Evolutionary conservation across 2,329 filamentous ascomycete genomes (phyloP), one percentile per base, ranked within the genome.

Genomic region (Fusarium xyrophilum): DNA sequence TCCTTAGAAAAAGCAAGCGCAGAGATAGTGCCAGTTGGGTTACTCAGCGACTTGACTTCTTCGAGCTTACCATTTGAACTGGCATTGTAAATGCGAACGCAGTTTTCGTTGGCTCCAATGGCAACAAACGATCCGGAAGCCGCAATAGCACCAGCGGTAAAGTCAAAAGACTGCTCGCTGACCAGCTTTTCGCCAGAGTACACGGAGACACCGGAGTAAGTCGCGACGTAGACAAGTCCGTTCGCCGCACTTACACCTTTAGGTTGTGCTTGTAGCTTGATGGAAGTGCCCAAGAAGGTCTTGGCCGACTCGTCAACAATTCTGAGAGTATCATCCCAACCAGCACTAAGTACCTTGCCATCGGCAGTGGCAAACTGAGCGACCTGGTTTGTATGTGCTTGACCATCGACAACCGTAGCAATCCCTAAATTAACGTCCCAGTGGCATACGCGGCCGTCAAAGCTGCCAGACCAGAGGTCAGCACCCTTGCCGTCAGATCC

Each of bases 301-400:
- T 88, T 90, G 54, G 90, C 88, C 2, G 88, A 85, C 61, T 91
- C 85, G 69, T 97, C 93, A 36, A 96, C 85, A 43, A 87, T 90
- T 66, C 93, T 90, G 36, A 98, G 83, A 2, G 90, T 93, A 78
- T 99, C 96, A 76, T 99, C 96, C 96, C 95, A 99, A 67, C 90
- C 94, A 55, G 95, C 91, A 74, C 90, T 95, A 81, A 92, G 94
- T n/a, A 93, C 87, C 69, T 88, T 86, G 35, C 88, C 86, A 4
- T 83, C 76, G 11, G 82, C 82, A 2, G 88, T 82, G 5, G 90
- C 83, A 68, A 99, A 90, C 52, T 92, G 91, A 6, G 89, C 88
- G 53, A 98, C 88, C 78, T 96, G 94, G 78, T 95, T 96, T 11
- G 91, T 91, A 79, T 97, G 96, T 6, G 87, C 83, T 69, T 93